phyloP scores from a whole-genome alignment of 176 grass and related monocot species.

The Oryza nivara region DNA sequence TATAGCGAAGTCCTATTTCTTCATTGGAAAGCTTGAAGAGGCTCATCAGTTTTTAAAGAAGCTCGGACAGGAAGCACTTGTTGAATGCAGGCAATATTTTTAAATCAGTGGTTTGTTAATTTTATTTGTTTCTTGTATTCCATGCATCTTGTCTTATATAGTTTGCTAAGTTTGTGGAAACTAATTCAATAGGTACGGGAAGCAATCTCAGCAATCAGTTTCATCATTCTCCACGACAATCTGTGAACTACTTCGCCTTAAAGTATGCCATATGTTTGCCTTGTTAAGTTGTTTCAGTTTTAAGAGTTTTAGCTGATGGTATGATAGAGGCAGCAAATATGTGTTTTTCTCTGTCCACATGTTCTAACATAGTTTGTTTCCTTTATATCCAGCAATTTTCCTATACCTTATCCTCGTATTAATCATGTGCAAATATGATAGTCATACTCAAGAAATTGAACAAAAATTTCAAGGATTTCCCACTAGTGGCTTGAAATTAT shows the following conservation, averaged over 20 bases:
- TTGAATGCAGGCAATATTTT: conserved; percentile 44
- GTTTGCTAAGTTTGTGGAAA: conserved; percentile 38
- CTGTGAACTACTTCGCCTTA: conserved; percentile 65
- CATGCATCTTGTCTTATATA: neutral
- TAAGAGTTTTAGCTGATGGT: conserved; percentile 33
- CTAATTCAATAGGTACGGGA: conserved; percentile 46
- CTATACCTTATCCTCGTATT: conserved; percentile 10
- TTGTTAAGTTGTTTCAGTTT: conserved; percentile 18
- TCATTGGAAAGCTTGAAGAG: conserved; percentile 77
- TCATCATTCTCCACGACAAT: conserved; percentile 48
- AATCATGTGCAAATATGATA: conserved; percentile 23
- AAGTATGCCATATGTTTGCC: conserved; percentile 48
- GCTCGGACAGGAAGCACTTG: conserved; percentile 46
- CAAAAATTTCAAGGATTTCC: conserved; percentile 21
- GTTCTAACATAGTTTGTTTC: neutral
- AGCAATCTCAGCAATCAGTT: conserved; percentile 54
- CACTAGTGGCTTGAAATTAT: conserved; percentile 14
- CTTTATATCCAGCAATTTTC: conserved; percentile 6
- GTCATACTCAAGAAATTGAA: conserved; percentile 13
- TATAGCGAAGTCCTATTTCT: conserved; percentile 80
- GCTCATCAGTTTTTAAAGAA: conserved; percentile 62
- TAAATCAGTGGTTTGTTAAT: conserved; percentile 15
- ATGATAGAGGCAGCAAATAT: neutral
- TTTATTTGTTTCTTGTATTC: conserved; percentile 31
- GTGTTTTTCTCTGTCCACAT: no score